Evolutionary conservation across 2,329 filamentous ascomycete species (phyloP).

Genomic region (Penicillium sp.): DNA sequence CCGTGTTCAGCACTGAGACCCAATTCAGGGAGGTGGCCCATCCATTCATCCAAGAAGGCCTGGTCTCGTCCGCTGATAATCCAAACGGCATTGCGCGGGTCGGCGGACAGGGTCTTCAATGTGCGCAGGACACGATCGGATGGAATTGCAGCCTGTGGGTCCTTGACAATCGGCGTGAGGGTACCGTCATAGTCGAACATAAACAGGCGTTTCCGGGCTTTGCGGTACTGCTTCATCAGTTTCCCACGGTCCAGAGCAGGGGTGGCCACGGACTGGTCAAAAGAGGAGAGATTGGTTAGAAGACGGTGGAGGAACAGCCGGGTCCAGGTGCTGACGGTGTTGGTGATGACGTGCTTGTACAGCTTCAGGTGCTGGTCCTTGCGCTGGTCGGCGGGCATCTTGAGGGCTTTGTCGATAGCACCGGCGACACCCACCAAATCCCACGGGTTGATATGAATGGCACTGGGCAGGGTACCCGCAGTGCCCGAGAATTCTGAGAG

Average conservation of each 20-base stretch:
- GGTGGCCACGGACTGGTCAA: constrained; percentile 73
- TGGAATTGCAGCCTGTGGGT: constrained; percentile 85
- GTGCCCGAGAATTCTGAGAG: constrained; percentile 97
- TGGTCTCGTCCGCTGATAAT: constrained; percentile 96
- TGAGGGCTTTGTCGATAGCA: constrained; percentile 78
- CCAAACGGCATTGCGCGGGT: constrained; percentile 89
- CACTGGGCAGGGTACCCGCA: constrained; percentile 78
- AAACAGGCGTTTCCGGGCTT: constrained; percentile 78
- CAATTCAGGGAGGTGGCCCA: constrained; percentile 85
- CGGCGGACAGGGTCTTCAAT: constrained; percentile 74
- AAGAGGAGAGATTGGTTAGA: constrained; percentile 75
- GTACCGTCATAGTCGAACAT: constrained; percentile 99
- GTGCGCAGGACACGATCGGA: constrained; percentile 80
- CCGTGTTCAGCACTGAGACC: constrained; percentile 98
- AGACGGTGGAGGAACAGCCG: constrained; percentile 76
- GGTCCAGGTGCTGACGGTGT: constrained; percentile 87
- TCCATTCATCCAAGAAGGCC: constrained; percentile 83
- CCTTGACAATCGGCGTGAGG: constrained; percentile 89
- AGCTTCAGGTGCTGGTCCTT: constrained; percentile 70
- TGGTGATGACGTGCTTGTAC: constrained; percentile 79
- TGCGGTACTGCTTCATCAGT: constrained; percentile 72
- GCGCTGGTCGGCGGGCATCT: constrained; percentile 69
- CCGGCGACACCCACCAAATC: constrained; percentile 81
- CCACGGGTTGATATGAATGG: constrained; percentile 97
- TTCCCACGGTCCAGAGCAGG: constrained; percentile 76